Evolutionary conservation across 495 filamentous ascomycete genomes (phyloP), one percentile per base, ranked within the genome.

Genomic region (Aspergillus taichungensis): DNA sequence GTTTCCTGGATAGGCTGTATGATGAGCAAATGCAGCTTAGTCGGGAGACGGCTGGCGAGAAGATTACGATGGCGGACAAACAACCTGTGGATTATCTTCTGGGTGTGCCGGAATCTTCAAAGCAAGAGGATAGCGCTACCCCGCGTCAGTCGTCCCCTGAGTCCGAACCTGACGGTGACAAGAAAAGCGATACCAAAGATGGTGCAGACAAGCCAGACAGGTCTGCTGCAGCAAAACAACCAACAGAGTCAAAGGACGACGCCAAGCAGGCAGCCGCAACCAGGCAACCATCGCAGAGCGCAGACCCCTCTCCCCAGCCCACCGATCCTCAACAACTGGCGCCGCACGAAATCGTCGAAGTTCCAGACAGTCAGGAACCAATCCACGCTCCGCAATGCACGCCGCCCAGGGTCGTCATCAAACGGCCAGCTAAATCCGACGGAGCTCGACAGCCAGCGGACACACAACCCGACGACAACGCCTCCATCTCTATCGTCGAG

Each of bases 1-100:
- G 70, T 8, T 72, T 79, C 34, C 55, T 84, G 3, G 63, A 76
- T 42, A 50, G 63, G 6, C 55, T 79, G 9, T 65, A 76, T 43
- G 46, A 59, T 3, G 66, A 72, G 40, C 78, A 82, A 51, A 57
- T 56, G n/a, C 57, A 57, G 9, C 46, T 60, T 13, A 55, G 42
- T 11, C 30, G 30, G 7, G 38, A 52, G 13, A 40, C 60, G 10
- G 28, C 34, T 5, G 43, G 47, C 28, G 41, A 46, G 3, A 37
- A 49, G 31, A 35, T 40, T 0, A 34, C 53, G 5, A 56, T 73
- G 60, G 67, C 56, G 14, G 61, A 67, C 41, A 46, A 40, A 34
- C 44, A 49, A 34, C 66, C 60, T 0, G 47, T 73, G 12, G 66
- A 55, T 8, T 69, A 63, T 42, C 51, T 73, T 5, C 52, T 73